These are phyloP conservation scores for Entophlyctis luteolus DNA, from an alignment of 192 early-diverging fungal species.

Conservation along the genomic window DNA sequence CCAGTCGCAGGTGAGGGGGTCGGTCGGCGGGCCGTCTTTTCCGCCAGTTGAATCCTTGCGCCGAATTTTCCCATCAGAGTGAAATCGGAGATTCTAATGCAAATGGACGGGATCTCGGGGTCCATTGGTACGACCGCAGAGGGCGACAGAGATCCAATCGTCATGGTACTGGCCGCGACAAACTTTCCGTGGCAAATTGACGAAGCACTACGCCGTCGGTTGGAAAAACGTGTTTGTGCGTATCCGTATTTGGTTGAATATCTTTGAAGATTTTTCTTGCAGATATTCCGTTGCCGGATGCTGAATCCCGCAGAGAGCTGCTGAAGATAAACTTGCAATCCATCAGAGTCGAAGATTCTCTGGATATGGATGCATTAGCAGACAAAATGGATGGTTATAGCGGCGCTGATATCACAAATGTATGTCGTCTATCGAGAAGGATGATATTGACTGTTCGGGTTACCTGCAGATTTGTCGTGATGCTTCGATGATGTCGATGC, in stretches of 20 bases:
- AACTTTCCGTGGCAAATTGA: slow-evolving; percentile 73
- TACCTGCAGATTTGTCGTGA: slow-evolving; percentile 49
- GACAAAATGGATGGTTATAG: slow-evolving; percentile 53
- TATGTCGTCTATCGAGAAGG: slow-evolving; percentile 6
- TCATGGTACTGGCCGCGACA: slow-evolving; percentile 65
- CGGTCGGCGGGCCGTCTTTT: background rate
- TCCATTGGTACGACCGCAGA: slow-evolving; percentile 25
- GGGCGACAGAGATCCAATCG: slow-evolving; percentile 47
- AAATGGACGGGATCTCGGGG: slow-evolving; percentile 62
- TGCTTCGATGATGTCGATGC: slow-evolving; percentile 58
- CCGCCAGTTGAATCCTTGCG: background rate
- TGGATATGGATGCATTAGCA: slow-evolving; percentile 52
- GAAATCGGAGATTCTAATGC: slow-evolving; percentile 62
- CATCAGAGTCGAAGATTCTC: slow-evolving; percentile 44
- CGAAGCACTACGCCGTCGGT: slow-evolving; percentile 54
- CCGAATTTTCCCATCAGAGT: slow-evolving; percentile 32
- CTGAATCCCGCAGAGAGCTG: slow-evolving; percentile 46
- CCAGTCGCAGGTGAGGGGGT: slow-evolving; percentile 31
- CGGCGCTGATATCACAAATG: slow-evolving; percentile 64
- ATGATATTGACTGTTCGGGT: background rate
- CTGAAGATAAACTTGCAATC: slow-evolving; percentile 49
- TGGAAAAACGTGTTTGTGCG: slow-evolving; percentile 64
- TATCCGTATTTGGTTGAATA: background rate
- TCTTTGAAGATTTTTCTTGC: background rate
- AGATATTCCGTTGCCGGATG: slow-evolving; percentile 60